Evolutionary conservation across 2,329 filamentous ascomycete genomes (phyloP).

Genomic region (Cladosporium halotolerans): DNA sequence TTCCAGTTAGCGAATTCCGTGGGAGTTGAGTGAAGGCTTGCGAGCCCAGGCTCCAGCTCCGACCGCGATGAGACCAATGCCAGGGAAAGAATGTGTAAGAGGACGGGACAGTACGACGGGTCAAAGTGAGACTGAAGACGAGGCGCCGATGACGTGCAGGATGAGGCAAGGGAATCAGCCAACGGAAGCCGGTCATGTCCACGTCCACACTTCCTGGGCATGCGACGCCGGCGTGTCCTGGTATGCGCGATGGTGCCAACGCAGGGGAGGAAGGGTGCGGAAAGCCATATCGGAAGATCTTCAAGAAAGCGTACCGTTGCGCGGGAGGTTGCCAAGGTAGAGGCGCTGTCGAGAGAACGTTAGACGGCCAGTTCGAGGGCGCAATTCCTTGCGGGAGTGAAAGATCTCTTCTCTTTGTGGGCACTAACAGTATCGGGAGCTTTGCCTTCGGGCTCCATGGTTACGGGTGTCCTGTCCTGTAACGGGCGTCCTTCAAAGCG

Average conservation of each 20-base stretch:
- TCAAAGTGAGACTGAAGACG: conserved; percentile 2
- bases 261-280: not conserved
- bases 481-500: not conserved
- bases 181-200: conserved; percentile 7
- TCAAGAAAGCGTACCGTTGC: conserved; percentile 65
- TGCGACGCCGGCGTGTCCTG: conserved; percentile 12
- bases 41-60: conserved; percentile 12
- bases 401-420: not conserved
- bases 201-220: conserved; percentile 9
- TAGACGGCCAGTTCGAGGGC: conserved; percentile 4
- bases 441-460: conserved; percentile 11
- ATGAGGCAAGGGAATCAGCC: not conserved
- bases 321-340: conserved; percentile 95
- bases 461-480: conserved; percentile 3
- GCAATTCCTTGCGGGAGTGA: not conserved
- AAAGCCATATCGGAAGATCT: conserved; percentile 8
- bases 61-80: conserved; percentile 6
- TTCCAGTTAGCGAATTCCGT: conserved; percentile 39
- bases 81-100: conserved; percentile 1
- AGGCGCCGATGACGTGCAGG: conserved; percentile 10
- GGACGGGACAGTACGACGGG: conserved; percentile 3
- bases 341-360: conserved; percentile 39
- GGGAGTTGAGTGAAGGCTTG: not conserved
- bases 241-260: conserved; percentile 13
- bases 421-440: conserved; percentile 11